Evolutionary conservation across 208 protist genomes (phyloP), one percentile per base, ranked within the genome.

Genomic region (Lotmaria passim): DNA sequence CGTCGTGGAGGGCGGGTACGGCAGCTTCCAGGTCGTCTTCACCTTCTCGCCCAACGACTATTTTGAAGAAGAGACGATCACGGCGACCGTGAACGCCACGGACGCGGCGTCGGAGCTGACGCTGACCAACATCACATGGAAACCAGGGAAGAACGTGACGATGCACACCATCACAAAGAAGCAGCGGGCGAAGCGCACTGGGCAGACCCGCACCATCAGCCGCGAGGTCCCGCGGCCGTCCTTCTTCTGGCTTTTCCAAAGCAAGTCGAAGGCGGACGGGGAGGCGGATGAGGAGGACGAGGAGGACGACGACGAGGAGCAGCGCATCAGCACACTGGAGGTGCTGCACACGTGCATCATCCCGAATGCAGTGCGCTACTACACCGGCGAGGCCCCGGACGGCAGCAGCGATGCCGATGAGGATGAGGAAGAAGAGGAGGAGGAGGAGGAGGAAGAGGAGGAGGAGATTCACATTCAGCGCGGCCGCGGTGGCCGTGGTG

Each of bases 381-480:
- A 94, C 85, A 96, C 91, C 15, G 89, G 89, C 60, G 89, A 96
- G 79, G 91, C 91, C 23, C 83, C 83, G 7, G 86, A 96, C 44
- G 91, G 91, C 31, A 79, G 61, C 74, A 79, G 75, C 44, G 85
- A 93, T 33, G 74, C 83, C 17, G 83, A 94, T 12, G 81, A 92
- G 31, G 78, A 85, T 3, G 88, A 94, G 0, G 90, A 95, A 15
- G 90, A 93, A 11, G 87, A 93, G 2, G 79, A 91, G 19, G 86
- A 93, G 4, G 90, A 95, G 26, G 78, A 83, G 30, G 72, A 83
- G 0, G 73, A 81, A n/a, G 72, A 75, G 39, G 58, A 69, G 39
- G 74, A 78, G 36, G 73, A 79, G 30, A 73, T 73, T 51, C 63
- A 69, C 36, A 51, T 79, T 5, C 71, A 53, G n/a, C 79, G 73